Percentiles rank a stretch among this genome's conserved stretches.
Conservation (phyloP, 2,329 filamentous ascomycete genomes). For the Sclerotinia spermophila region DNA sequence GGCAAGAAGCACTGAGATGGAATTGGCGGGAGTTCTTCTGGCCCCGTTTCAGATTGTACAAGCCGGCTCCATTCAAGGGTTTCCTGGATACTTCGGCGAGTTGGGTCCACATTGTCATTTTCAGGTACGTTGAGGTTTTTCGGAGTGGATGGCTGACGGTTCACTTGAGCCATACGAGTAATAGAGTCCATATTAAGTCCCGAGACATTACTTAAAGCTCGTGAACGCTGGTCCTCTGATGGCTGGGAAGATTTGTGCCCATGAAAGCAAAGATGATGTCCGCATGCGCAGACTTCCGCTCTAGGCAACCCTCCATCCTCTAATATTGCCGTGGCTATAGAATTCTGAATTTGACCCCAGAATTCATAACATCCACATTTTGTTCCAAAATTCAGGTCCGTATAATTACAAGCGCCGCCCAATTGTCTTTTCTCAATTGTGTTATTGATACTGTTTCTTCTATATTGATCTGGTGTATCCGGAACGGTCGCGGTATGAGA, state of each 20-base stretch:
- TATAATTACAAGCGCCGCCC: conserved; percentile 51
- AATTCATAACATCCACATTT: conserved; percentile 52
- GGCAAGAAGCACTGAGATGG: conserved; percentile 39
- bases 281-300: conserved; percentile 46
- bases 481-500: conserved; percentile 23
- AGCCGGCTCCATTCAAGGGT: conserved; percentile 32
- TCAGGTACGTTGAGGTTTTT: conserved; percentile 1
- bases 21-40: conserved; percentile 35
- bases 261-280: conserved; percentile 57
- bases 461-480: conserved; percentile 35
- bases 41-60: conserved; percentile 28
- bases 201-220: conserved; percentile 19
- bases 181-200: conserved; percentile 15
- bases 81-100: conserved; percentile 26
- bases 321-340: neutral
- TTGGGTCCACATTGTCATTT: conserved; percentile 11
- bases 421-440: conserved; percentile 36
- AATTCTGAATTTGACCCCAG: conserved; percentile 42
- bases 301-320: conserved; percentile 15
- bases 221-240: conserved; percentile 13
- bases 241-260: conserved; percentile 29
- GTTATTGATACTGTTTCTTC: conserved; percentile 26
- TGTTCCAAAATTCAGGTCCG: conserved; percentile 44
- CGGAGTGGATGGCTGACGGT: conserved; percentile 13
- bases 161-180: conserved; percentile 18